These are phyloP conservation scores for Ilyonectria sp. DNA, from an alignment of 2,329 filamentous ascomycete genomes.

Conservation along the genomic window DNA sequence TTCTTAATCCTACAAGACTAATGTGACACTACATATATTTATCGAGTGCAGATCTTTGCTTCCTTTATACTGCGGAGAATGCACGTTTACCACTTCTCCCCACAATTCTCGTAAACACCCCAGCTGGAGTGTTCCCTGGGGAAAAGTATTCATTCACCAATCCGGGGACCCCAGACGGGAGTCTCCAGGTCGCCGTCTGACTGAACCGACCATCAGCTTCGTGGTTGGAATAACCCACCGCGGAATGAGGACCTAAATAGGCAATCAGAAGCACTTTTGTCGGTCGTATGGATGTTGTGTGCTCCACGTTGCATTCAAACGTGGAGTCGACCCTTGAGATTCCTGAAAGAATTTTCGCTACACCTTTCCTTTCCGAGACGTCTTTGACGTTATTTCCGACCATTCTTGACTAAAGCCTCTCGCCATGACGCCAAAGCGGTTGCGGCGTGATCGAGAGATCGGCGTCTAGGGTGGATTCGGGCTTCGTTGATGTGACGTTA, in stretches of 20 bases:
- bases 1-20: neutral
- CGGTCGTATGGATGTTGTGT: conserved; percentile 19
- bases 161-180: conserved; percentile 45
- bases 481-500: neutral
- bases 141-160: conserved; percentile 22
- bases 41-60: conserved; percentile 13
- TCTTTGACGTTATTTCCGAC: conserved; percentile 4
- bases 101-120: conserved; percentile 23
- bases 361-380: conserved; percentile 9
- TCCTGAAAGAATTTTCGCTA: neutral
- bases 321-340: conserved; percentile 15
- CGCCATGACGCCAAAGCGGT: neutral
- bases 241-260: conserved; percentile 24
- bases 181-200: neutral
- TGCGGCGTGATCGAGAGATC: conserved; percentile 8
- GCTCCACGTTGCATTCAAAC: conserved; percentile 24
- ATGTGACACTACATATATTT: neutral
- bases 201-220: neutral
- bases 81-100: conserved; percentile 4
- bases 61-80: conserved; percentile 18
- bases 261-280: conserved; percentile 32
- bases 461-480: neutral
- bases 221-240: conserved; percentile 31
- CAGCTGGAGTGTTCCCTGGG: conserved; percentile 20
- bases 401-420: neutral